phyloP scores from a whole-genome alignment of 768 basidiomycete genomes.

The Phaeotremella fagi region DNA sequence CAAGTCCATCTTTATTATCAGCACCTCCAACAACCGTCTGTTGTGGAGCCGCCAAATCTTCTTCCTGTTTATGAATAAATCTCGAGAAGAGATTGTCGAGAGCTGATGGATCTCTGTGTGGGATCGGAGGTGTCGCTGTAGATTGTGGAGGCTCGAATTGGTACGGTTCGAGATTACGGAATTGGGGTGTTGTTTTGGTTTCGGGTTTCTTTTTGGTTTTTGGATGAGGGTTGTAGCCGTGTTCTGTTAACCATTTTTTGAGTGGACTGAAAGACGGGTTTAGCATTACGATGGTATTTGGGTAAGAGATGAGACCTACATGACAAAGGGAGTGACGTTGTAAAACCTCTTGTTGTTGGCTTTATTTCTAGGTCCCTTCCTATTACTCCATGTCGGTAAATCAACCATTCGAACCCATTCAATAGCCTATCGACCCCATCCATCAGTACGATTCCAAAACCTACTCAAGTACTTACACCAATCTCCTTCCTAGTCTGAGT shows the following conservation, averaged over 20 bases:
- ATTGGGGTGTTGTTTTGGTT: not conserved
- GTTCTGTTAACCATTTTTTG: slow-evolving; percentile 34
- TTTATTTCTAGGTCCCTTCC: slow-evolving; percentile 53
- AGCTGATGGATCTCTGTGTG: slow-evolving; percentile 7
- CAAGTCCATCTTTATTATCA: slow-evolving; percentile 23
- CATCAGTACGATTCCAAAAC: slow-evolving; percentile 3
- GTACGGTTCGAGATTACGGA: slow-evolving; percentile 30
- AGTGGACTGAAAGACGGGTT: slow-evolving; percentile 19
- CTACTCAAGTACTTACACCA: slow-evolving; percentile 61
- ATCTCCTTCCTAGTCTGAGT: slow-evolving; percentile 98
- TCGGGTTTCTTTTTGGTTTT: slow-evolving; percentile 19
- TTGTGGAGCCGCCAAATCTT: slow-evolving; percentile 14
- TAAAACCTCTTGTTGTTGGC: slow-evolving; percentile 72
- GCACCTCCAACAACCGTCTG: slow-evolving; percentile 4
- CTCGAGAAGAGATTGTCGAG: slow-evolving; percentile 33
- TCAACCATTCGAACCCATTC: slow-evolving; percentile 89
- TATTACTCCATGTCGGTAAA: slow-evolving; percentile 79
- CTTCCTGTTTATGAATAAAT: slow-evolving; percentile 33
- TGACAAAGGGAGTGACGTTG: slow-evolving; percentile 87
- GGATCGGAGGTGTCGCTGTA: not conserved
- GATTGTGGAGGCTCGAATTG: slow-evolving; percentile 20
- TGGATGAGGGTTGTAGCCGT: slow-evolving; percentile 23
- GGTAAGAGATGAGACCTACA: slow-evolving; percentile 36
- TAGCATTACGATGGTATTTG: not conserved
- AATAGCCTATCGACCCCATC: slow-evolving; percentile 64